A percentile compares a stretch with the other conserved stretches of the same genome.
phyloP scores from a whole-genome alignment of 352 stramenopile species.

The Phytophthora hybrid region DNA sequence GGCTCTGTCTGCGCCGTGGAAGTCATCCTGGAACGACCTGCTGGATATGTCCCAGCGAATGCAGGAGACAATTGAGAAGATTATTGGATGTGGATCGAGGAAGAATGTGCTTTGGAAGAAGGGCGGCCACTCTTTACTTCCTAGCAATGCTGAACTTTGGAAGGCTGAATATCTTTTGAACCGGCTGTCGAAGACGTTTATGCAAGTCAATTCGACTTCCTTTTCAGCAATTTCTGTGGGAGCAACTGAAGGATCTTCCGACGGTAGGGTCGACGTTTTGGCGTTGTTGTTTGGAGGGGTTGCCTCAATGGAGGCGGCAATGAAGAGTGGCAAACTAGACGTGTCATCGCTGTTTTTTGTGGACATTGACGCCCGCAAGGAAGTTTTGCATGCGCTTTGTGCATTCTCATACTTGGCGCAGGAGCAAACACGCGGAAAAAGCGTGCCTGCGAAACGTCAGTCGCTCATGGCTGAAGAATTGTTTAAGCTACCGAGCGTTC shows the following conservation, averaged over 20 bases:
- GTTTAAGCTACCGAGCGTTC: conserved; percentile 63
- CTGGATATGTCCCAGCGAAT: conserved; percentile 80
- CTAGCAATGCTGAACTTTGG: conserved; percentile 68
- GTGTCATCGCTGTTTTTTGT: conserved; percentile 84
- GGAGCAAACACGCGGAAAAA: conserved; percentile 47
- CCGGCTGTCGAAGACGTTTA: conserved; percentile 68
- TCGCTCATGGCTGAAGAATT: conserved; percentile 73
- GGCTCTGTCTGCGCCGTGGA: conserved; percentile 24
- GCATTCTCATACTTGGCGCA: conserved; percentile 85
- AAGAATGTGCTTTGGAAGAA: conserved; percentile 95
- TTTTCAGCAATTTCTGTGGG: conserved; percentile 37
- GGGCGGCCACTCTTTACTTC: conserved; percentile 86
- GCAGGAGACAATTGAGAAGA: conserved; percentile 70
- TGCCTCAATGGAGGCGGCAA: conserved; percentile 77
- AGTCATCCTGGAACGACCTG: conserved; percentile 51
- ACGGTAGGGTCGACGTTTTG: conserved; percentile 72
- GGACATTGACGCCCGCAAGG: conserved; percentile 63
- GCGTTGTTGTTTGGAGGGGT: conserved; percentile 80
- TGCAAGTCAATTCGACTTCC: conserved; percentile 51
- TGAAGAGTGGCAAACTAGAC: conserved; percentile 80
- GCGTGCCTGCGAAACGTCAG: conserved; percentile 6
- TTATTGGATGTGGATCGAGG: conserved; percentile 67
- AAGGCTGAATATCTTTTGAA: conserved; percentile 76
- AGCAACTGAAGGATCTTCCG: conserved; percentile 17
- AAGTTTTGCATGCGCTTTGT: conserved; percentile 81